A percentile compares a stretch with the other conserved stretches of the same genome.
phyloP scores from a whole-genome alignment of 2,329 filamentous ascomycete species.

The Cladosporium sp. region DNA sequence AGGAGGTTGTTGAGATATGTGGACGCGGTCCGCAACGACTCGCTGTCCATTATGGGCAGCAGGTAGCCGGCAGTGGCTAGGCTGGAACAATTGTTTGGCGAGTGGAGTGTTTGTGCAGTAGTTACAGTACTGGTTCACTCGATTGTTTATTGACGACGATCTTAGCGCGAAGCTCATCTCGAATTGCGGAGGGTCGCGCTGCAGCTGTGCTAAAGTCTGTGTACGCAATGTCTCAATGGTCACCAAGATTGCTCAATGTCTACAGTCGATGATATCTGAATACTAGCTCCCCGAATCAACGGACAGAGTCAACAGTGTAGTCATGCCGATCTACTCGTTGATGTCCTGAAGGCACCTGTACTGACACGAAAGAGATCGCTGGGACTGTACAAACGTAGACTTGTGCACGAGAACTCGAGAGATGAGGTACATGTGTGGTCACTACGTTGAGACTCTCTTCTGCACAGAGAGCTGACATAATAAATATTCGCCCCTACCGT shows the following conservation, averaged over 20 bases:
- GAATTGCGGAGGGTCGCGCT: not conserved
- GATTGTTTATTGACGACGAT: constrained; percentile 4
- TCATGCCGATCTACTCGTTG: not conserved
- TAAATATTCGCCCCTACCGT: not conserved
- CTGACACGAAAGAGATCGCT: not conserved
- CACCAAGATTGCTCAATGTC: not conserved
- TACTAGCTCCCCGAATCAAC: not conserved
- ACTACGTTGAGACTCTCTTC: not conserved
- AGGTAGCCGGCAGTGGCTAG: not conserved
- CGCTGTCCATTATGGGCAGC: constrained; percentile 44
- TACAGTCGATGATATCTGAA: not conserved
- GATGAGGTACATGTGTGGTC: not conserved
- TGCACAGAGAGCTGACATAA: not conserved
- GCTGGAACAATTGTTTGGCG: constrained; percentile 22
- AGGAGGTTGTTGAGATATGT: constrained; percentile 67
- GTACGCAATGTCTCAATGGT: not conserved
- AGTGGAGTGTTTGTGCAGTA: not conserved
- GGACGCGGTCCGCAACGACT: constrained; percentile 62
- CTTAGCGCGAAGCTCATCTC: not conserved
- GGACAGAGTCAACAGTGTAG: not conserved
- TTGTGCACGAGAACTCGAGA: not conserved
- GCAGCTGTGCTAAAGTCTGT: not conserved
- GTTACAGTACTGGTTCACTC: not conserved
- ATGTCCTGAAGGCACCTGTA: not conserved
- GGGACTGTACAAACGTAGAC: not conserved